Conservation (phyloP, 768 basidiomycete genomes). For the Lactarius pseudohatsudake region DNA sequence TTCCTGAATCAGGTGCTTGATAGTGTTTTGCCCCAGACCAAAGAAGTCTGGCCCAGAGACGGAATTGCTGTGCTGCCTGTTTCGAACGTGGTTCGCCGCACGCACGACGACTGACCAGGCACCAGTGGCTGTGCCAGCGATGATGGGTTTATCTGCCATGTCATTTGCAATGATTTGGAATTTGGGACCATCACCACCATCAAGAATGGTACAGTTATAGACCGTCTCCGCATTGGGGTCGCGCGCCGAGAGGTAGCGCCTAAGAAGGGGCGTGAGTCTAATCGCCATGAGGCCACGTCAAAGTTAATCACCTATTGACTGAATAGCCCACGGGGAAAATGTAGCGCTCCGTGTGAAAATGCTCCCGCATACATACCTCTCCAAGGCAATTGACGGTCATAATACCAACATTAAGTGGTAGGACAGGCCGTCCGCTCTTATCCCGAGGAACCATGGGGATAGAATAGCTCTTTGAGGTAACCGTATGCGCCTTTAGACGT, state of each 20-base stretch:
- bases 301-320: constrained; percentile 59
- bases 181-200: constrained; percentile 82
- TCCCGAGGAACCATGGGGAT: constrained; percentile 81
- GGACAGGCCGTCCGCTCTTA: constrained; percentile 62
- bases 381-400: constrained; percentile 80
- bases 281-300: constrained; percentile 6
- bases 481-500: constrained; percentile 75
- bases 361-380: constrained; percentile 75
- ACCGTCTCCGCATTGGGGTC: constrained; percentile 66
- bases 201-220: constrained; percentile 81
- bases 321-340: constrained; percentile 89
- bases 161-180: constrained; percentile 82
- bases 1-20: constrained; percentile 89
- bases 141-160: constrained; percentile 65
- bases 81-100: constrained; percentile 76
- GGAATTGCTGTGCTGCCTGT: constrained; percentile 81
- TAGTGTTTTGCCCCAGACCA: constrained; percentile 82
- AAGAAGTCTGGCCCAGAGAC: constrained; percentile 90
- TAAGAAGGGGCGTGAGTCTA: constrained; percentile 34
- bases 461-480: constrained; percentile 71
- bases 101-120: constrained; percentile 85
- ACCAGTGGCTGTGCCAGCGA: constrained; percentile 85
- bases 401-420: constrained; percentile 82
- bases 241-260: constrained; percentile 76
- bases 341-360: constrained; percentile 85